These are phyloP conservation scores for Trichoderma sp. DNA, from an alignment of 2,329 filamentous ascomycete genomes.

Conservation along the genomic window DNA sequence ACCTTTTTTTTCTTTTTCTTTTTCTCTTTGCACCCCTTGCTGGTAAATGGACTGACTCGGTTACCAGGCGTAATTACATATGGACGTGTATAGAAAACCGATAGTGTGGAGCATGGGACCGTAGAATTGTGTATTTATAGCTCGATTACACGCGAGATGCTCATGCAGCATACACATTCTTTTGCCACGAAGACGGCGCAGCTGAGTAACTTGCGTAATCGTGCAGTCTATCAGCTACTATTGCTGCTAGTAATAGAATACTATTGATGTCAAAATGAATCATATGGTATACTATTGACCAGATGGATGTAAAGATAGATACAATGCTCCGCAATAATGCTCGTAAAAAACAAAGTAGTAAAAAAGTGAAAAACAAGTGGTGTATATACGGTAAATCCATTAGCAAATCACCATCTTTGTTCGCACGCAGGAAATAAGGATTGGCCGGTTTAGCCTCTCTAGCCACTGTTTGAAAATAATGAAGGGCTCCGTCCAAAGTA, in stretches of 20 bases:
- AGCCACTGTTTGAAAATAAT: constrained; percentile 19
- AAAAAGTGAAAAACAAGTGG: background rate
- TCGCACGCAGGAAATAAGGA: constrained; percentile 9
- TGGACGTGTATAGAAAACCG: background rate
- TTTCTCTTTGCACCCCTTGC: background rate
- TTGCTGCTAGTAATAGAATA: background rate
- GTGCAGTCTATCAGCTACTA: background rate
- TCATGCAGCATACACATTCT: background rate
- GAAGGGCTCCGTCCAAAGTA: background rate
- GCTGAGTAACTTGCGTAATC: background rate
- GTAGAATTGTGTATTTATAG: constrained; percentile 4
- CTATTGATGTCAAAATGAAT: background rate
- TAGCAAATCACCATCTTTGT: background rate
- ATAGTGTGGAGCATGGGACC: background rate
- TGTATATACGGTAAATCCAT: background rate
- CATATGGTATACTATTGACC: background rate
- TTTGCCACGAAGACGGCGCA: constrained; percentile 16
- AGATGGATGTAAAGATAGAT: background rate
- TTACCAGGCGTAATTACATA: background rate
- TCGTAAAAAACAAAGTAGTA: background rate
- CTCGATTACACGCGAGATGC: background rate
- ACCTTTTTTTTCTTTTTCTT: background rate
- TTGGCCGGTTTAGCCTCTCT: constrained; percentile 9
- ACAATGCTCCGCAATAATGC: background rate
- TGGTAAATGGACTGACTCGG: background rate